Evolutionary conservation across 768 basidiomycete species (phyloP).

Genomic region (Hygrocybe coccinea): DNA sequence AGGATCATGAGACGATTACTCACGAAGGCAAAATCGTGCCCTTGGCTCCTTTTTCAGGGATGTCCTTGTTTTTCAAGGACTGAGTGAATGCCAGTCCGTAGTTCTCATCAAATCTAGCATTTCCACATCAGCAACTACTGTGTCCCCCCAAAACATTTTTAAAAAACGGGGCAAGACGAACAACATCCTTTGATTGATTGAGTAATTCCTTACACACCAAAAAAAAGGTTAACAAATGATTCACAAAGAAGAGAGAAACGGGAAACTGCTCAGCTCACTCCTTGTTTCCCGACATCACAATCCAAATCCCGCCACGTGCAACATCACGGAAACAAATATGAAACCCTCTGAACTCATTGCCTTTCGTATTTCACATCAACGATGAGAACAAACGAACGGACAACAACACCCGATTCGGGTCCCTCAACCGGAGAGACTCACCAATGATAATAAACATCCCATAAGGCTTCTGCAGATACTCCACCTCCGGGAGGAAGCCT

Average conservation of each 20-base stretch:
- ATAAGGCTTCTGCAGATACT: constrained; percentile 92
- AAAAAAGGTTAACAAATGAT: background rate
- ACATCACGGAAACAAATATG: constrained; percentile 96
- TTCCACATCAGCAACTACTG: constrained; percentile 2
- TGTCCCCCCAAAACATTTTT: no score
- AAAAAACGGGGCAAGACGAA: constrained; percentile 30
- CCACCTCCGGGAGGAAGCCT: constrained; percentile 86
- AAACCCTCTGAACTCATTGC: constrained; percentile 91
- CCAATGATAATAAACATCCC: constrained; percentile 95
- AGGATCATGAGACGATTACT: constrained; percentile 33
- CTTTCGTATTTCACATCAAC: constrained; percentile 13
- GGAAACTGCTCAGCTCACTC: constrained; percentile 58
- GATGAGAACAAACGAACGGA: no score
- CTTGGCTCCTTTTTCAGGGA: constrained; percentile 95
- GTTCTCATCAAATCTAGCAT: constrained; percentile 80
- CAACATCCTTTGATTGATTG: constrained; percentile 90
- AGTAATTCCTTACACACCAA: constrained; percentile 65
- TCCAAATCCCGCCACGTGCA: constrained; percentile 95
- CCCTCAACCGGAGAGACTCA: constrained; percentile 21
- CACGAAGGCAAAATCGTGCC: constrained; percentile 92
- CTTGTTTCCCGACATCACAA: constrained; percentile 92
- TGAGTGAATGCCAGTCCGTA: constrained; percentile 93
- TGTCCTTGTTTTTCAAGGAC: constrained; percentile 96
- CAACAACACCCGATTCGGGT: no score
- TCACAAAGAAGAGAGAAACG: constrained; percentile 51